Evolutionary conservation across 176 grass and related monocot species (phyloP), one percentile per base, ranked within the genome.

Genomic region (Cenchrus fungigraminus): DNA sequence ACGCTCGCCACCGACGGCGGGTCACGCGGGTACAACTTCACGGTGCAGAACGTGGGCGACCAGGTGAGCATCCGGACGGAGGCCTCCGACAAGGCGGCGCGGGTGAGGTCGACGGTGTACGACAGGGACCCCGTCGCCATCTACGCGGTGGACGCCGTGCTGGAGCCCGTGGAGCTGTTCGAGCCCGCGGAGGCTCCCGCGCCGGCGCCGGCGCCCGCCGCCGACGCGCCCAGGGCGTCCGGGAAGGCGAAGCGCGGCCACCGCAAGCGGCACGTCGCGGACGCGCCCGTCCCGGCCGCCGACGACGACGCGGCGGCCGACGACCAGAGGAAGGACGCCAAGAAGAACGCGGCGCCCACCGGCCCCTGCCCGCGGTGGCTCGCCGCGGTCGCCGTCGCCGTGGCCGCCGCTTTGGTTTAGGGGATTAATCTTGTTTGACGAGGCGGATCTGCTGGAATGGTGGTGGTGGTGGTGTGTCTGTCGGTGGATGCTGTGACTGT

Each of bases 1-100:
- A 97, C 91, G 31, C 91, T 94, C 19, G 94, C 94, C 84, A 97
- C 94, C 31, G 94, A 97, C 66, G 94, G 94, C 57, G 65, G 86
- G 12, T 51, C 90, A 50, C 87, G 73, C 73, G 92, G 92, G 86
- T 97, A 85, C 88, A 97, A 94, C 83, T 84, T 92, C 88, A 97
- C 95, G 28, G 86, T 97, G 51, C 92, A 94, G 92, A 92, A 97
- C 65, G 65, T 81, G 46, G 95, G 90, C 13, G 92, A 94, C 60
- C 76, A 85, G 83, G 93, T 97, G 51, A 91, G 88, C 43, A 80
- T 94, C 13, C 54, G 87, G 77, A 91, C 94, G 5, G 87, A 55
- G 56, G 83, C 86, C 8, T 37, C 77, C 19, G 91, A 82, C 43
- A 86, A 6, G n/a, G 81, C 80, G 5, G 92, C 83, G 8, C 74